Evolutionary conservation across 805 yeast species (phyloP).

Genomic region (Candida awuae): DNA sequence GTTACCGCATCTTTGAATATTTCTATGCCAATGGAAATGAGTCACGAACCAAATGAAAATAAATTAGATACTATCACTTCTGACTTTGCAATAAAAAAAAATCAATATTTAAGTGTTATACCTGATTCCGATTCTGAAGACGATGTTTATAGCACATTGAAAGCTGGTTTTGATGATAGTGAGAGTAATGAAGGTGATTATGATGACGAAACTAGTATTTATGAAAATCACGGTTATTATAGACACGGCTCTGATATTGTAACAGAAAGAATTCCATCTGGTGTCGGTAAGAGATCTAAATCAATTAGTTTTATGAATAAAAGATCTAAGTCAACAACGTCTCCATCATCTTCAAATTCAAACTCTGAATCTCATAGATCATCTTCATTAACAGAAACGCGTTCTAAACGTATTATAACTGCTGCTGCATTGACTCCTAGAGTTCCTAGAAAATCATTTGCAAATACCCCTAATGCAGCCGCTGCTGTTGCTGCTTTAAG

Average conservation of each 20-base stretch:
- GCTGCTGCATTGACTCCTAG: constrained; percentile 84
- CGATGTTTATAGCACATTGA: constrained; percentile 35
- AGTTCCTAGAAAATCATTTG: constrained; percentile 50
- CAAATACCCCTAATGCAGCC: constrained; percentile 55
- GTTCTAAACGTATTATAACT: constrained; percentile 33
- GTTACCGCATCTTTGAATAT: constrained; percentile 55
- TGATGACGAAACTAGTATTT: constrained; percentile 29
- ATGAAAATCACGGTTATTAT: constrained; percentile 20
- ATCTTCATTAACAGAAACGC: background rate
- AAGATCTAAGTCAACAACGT: constrained; percentile 30
- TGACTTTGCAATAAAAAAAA: constrained; percentile 7
- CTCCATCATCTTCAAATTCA: background rate
- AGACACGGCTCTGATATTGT: constrained; percentile 28
- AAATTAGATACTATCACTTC: constrained; percentile 1
- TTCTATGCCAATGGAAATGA: constrained; percentile 4
- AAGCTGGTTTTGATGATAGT: constrained; percentile 27
- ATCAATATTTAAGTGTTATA: constrained; percentile 8
- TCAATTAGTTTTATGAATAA: constrained; percentile 55
- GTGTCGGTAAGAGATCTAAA: constrained; percentile 47
- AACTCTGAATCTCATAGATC: background rate
- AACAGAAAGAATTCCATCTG: constrained; percentile 34
- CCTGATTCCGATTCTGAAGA: constrained; percentile 28
- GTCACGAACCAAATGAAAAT: background rate
- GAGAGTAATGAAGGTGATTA: constrained; percentile 34
- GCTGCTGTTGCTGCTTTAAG: constrained; percentile 71